Evolutionary conservation across 129 eudicot genomes (phyloP).

Genomic region (Pittosporum tobira): DNA sequence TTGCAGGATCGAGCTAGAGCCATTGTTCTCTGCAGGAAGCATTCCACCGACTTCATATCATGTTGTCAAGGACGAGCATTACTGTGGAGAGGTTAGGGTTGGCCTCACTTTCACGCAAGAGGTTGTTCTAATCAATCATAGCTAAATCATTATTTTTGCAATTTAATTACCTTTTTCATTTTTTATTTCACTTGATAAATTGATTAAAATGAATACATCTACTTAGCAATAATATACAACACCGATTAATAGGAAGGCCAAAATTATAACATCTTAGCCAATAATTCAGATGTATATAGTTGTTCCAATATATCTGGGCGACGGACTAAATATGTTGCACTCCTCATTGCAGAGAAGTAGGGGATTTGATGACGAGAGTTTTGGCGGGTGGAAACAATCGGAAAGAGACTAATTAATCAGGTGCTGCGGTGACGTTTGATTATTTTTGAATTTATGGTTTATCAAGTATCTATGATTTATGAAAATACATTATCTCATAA

Average conservation of each 20-base stretch:
- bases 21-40: slow-evolving; percentile 44
- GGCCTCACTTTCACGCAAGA: slow-evolving; percentile 57
- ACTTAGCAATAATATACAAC: not conserved
- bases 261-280: too few relatives aligned
- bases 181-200: not conserved
- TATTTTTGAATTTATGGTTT: too few relatives aligned
- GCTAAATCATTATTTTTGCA: not conserved
- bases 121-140: slow-evolving; percentile 14
- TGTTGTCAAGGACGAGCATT: slow-evolving; percentile 50
- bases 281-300: not conserved
- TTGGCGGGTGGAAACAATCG: slow-evolving; percentile 74
- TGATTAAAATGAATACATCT: not conserved
- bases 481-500: too few relatives aligned
- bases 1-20: slow-evolving; percentile 42
- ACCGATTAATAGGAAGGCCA: too few relatives aligned
- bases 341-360: slow-evolving; percentile 37
- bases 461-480: too few relatives aligned
- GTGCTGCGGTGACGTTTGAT: not conserved
- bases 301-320: not conserved
- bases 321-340: not conserved
- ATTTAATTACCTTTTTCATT: not conserved
- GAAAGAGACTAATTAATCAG: slow-evolving; percentile 15
- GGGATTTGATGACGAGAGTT: slow-evolving; percentile 27
- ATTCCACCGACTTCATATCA: slow-evolving; percentile 47
- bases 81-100: slow-evolving; percentile 53